Conservation (phyloP, 164 flowering plant species). For the Tinospora cordifolia region DNA sequence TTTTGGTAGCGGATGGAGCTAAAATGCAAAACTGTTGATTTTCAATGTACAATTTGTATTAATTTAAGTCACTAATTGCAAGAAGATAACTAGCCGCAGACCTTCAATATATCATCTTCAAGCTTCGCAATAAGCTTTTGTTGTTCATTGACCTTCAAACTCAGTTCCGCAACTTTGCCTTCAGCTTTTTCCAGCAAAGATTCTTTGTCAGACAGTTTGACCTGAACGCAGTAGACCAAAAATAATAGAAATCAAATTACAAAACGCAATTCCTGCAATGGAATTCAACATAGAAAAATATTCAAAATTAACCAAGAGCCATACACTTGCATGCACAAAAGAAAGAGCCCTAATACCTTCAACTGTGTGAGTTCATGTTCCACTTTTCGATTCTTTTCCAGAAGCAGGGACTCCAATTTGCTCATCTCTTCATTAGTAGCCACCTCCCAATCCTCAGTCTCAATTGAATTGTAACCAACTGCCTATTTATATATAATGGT, state of each 20-base stretch:
- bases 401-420: slow-evolving; percentile 89
- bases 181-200: slow-evolving; percentile 72
- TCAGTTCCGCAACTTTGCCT: slow-evolving; percentile 52
- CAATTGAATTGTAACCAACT: slow-evolving; percentile 97
- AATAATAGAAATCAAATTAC: not conserved
- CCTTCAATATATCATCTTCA: slow-evolving; percentile 97
- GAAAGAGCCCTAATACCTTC: slow-evolving; percentile 45
- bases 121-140: slow-evolving; percentile 78
- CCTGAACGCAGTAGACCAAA: slow-evolving; percentile 32
- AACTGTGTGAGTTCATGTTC: slow-evolving; percentile 93
- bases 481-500: slow-evolving; percentile 42
- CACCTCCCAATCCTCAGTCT: slow-evolving; percentile 98
- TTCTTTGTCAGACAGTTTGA: slow-evolving; percentile 78
- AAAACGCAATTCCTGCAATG: not conserved
- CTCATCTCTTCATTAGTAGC: slow-evolving; percentile 98
- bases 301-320: not conserved
- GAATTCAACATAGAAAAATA: not conserved
- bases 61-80: not conserved
- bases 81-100: slow-evolving; percentile 20
- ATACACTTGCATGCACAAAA: not conserved
- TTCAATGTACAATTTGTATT: not conserved
- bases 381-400: slow-evolving; percentile 95
- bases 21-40: not conserved
- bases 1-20: not conserved
- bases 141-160: slow-evolving; percentile 72